Conservation (phyloP, 106 monocot genomes). For the Dioscorea alata region DNA sequence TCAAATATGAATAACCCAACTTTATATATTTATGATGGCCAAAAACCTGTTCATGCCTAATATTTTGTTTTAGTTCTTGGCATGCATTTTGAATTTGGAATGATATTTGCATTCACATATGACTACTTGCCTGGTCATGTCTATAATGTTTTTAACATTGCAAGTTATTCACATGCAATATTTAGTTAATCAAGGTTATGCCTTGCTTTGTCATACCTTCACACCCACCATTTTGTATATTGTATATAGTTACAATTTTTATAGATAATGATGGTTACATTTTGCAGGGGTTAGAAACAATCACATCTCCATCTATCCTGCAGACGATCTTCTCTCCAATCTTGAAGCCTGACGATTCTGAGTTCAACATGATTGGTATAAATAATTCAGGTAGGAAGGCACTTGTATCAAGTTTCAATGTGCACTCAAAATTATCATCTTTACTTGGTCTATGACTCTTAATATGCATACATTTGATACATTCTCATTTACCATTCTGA, state of each 20-base stretch:
- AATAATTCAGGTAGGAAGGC: slow-evolving; percentile 26
- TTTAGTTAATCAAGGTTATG: background rate
- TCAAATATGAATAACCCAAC: too few species aligned
- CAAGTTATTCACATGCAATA: background rate
- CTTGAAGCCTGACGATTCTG: slow-evolving; percentile 21
- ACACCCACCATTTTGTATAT: background rate
- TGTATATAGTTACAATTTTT: background rate
- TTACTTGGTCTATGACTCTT: background rate
- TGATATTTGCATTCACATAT: background rate
- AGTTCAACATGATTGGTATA: slow-evolving; percentile 15
- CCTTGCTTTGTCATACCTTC: background rate
- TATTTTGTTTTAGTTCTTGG: too few species aligned
- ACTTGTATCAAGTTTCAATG: background rate
- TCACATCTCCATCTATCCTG: slow-evolving; percentile 13
- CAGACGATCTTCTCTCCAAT: slow-evolving; percentile 42
- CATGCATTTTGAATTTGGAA: too few species aligned
- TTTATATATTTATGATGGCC: too few species aligned
- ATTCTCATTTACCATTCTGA: background rate
- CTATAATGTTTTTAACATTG: background rate
- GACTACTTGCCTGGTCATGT: background rate
- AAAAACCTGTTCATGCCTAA: too few species aligned
- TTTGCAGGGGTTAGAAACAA: slow-evolving; percentile 30
- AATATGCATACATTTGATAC: background rate
- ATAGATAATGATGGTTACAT: background rate
- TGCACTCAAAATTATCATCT: too few species aligned